Evolutionary conservation across 805 yeast species (phyloP), one percentile per base, ranked within the genome.

Genomic region (Starmerella floricola): DNA sequence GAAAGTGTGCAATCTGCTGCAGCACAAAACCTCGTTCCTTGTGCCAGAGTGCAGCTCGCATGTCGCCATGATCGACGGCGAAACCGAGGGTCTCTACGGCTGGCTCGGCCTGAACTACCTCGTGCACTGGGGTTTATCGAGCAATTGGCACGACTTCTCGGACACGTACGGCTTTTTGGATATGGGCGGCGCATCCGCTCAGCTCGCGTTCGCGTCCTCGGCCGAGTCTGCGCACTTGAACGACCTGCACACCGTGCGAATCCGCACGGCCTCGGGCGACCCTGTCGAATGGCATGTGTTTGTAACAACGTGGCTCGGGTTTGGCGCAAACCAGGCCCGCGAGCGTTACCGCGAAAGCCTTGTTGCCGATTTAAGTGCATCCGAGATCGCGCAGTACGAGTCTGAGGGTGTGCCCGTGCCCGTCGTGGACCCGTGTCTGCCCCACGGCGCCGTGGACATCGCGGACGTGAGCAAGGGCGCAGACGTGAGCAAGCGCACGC

Each of bases 101-200:
- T 91, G 98, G 98, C 60, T 91, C 24, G 91, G 88, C 0, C 66
- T 91, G 36, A 91, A 91, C 59, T 91, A 88, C 61, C 62, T 91
- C 42, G 71, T 79, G 61, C 55, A 54, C 31, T 38, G 39, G 29
- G 79, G 82, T 1, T 73, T 73, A 46, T 65, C 51, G n/a, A 11
- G 39, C 6, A 43, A 38, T 11, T 56, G 58, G 54, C 40, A 62
- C 3, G 45, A 45, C 11, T 48, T 52, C 6, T 41, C 41, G 18
- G 21, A 30, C 15, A 57, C 94, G 0, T 78, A 72, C 50, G 98
- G 98, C 4, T 88, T 91, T 54, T 80, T 91, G 88, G 98, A 91
- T 60, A 91, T 91, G 98, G 98, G 98, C 13, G 98, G 98, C 12
- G 98, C 98, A 0, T 85, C 95, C 2, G 85, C 95, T 0, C 98